Conservation (phyloP, 371 early-diverging fungal species). For the Zopfochytrium polystomum region DNA sequence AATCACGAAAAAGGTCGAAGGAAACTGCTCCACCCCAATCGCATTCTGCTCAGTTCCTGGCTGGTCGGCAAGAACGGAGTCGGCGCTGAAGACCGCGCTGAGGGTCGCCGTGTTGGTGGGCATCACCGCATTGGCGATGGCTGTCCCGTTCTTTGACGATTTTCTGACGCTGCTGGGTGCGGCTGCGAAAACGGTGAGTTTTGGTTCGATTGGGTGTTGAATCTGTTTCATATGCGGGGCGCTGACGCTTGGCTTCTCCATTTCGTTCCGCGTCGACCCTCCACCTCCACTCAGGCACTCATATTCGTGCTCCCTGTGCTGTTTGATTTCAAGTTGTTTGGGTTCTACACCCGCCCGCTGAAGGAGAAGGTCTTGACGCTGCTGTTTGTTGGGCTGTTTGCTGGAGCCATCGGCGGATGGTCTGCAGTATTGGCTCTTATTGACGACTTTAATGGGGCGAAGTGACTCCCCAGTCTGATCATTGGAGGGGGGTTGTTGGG, state of each 20-base stretch:
- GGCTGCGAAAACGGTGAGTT: slow-evolving; percentile 56
- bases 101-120: slow-evolving; percentile 57
- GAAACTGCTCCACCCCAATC: slow-evolving; percentile 72
- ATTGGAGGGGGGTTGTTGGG: no score
- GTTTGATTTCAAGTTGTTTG: slow-evolving; percentile 75
- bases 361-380: slow-evolving; percentile 56
- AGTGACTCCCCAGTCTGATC: no score
- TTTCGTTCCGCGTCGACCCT: no score
- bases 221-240: slow-evolving; percentile 62
- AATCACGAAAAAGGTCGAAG: slow-evolving; percentile 85
- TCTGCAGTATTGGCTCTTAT: slow-evolving; percentile 62
- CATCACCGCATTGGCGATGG: slow-evolving; percentile 60
- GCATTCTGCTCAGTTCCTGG: slow-evolving; percentile 93
- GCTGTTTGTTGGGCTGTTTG: slow-evolving; percentile 63
- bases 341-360: slow-evolving; percentile 55
- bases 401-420: slow-evolving; percentile 70
- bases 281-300: slow-evolving; percentile 65
- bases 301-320: slow-evolving; percentile 81
- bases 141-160: slow-evolving; percentile 75
- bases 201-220: slow-evolving; percentile 39
- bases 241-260: no score
- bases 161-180: slow-evolving; percentile 83
- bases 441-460: slow-evolving; percentile 45
- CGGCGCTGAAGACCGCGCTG: slow-evolving; percentile 30
- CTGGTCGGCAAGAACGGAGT: slow-evolving; percentile 5